Percentiles rank a stretch among this genome's conserved stretches.
Conservation (phyloP, 352 stramenopile species). For the Pythium graminicola region DNA sequence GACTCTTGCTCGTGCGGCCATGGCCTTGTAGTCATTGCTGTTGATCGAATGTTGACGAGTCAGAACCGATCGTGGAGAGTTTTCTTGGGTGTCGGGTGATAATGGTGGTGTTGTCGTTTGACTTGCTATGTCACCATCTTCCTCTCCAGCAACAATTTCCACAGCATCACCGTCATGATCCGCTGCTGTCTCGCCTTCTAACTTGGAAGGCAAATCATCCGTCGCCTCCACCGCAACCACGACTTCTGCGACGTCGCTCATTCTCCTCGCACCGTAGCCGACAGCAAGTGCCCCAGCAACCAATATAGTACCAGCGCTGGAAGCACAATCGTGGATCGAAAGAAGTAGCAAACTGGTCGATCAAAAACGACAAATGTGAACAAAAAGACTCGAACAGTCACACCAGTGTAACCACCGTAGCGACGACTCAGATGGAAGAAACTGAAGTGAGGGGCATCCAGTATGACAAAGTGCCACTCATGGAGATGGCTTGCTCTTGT, state of each 20-base stretch:
- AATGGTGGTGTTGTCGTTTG: neutral
- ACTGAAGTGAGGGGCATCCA: too few relatives aligned
- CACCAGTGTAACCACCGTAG: too few relatives aligned
- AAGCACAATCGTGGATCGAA: neutral
- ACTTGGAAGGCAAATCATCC: neutral
- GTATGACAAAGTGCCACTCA: too few relatives aligned
- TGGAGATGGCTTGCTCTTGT: too few relatives aligned
- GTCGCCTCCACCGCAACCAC: neutral
- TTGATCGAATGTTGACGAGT: slow-evolving; percentile 18
- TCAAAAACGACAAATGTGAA: too few relatives aligned
- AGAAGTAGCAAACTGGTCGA: too few relatives aligned
- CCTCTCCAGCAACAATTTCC: neutral
- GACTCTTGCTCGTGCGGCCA: slow-evolving; percentile 42
- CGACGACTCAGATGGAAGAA: too few relatives aligned
- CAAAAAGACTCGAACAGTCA: too few relatives aligned
- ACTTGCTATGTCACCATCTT: neutral
- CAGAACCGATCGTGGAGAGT: neutral
- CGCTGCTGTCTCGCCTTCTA: neutral
- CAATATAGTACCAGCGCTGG: neutral
- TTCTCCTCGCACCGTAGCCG: neutral
- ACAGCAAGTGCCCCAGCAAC: neutral
- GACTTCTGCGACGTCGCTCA: neutral
- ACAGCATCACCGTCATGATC: neutral
- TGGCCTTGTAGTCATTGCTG: slow-evolving; percentile 45
- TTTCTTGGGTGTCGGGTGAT: neutral